Conservation (phyloP, 805 yeast genomes). For the Metschnikowia vanudenii region DNA sequence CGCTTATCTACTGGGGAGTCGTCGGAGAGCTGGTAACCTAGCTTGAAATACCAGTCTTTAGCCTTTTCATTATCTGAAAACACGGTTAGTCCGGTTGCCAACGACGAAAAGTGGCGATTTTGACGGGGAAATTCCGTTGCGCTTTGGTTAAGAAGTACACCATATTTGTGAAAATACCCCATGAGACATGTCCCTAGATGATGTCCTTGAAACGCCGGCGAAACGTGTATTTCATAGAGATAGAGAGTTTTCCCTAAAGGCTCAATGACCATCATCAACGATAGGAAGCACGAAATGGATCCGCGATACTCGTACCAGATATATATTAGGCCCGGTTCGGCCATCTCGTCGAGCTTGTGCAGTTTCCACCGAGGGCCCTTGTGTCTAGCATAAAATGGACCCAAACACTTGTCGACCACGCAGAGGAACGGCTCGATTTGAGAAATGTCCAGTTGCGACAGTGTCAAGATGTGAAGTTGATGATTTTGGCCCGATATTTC, state of each 20-base stretch:
- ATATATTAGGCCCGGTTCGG: constrained; percentile 47
- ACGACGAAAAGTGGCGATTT: constrained; percentile 10
- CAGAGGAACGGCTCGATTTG: constrained; percentile 17
- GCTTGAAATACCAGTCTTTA: constrained; percentile 39
- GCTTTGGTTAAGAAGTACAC: constrained; percentile 15
- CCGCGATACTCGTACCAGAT: constrained; percentile 26
- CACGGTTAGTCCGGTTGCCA: constrained; percentile 48
- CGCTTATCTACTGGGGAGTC: constrained; percentile 46
- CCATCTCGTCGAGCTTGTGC: constrained; percentile 45
- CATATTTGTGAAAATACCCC: constrained; percentile 31
- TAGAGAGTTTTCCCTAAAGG: constrained; percentile 37
- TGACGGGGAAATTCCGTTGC: not conserved
- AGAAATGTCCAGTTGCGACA: not conserved
- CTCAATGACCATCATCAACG: constrained; percentile 45
- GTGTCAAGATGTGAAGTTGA: not conserved
- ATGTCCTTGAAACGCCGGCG: constrained; percentile 30
- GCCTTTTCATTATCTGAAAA: constrained; percentile 47
- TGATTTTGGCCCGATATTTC: not conserved
- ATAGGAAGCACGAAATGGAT: constrained; percentile 40
- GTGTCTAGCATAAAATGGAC: constrained; percentile 24
- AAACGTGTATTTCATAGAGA: constrained; percentile 56
- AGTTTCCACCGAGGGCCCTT: constrained; percentile 43
- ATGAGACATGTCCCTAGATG: constrained; percentile 44
- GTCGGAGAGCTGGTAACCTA: constrained; percentile 38
- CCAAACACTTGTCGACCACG: constrained; percentile 30